Base-by-base conservation (phyloP, 2,329 filamentous ascomycete genomes). In the Diaporthe vexans region DNA sequence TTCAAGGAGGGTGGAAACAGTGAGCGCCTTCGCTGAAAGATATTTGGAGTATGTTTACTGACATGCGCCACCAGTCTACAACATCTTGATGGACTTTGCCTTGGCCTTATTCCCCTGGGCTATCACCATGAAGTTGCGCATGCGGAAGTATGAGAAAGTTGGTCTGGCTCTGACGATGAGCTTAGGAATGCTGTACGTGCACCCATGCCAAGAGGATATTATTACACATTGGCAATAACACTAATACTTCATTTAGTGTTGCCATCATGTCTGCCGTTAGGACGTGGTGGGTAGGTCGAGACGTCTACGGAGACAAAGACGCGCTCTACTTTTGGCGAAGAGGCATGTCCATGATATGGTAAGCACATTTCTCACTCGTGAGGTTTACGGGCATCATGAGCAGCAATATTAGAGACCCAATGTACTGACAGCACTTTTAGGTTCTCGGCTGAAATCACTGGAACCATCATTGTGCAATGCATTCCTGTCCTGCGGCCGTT, bases 391-490 rank as follows among this genome's bases (percentile, higher is more conserved):
- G 15, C 9, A 4, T 26, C 1, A 11, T 19, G 15, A 37, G 11
- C 35, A 1, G 26, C 19, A 24, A 21, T n/a, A 19, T 19, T 13
- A 19, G 10, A 51, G 2, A 46, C n/a, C 7, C 6, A 9, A 37
- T 67, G 2, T 33, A 21, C 54, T 71, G 40, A 71, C 68, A 54
- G 11, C 13, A 7, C n/a, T 9, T 11, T 11, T 26, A 72, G 70
- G 71, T 72, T 72, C 33, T 72, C 71, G n/a, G 58, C 71, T n/a
- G 71, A 72, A 29, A 65, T 72, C 8, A 52, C 46, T 13, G 71
- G 71, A 37, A 72, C 71, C 5, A 72, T 72, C 46, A 72, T 72
- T 35, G 71, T 72, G n/a, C 71, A 72, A 29, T 72, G 71, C 24
- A 59, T 72, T 9, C 71, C 71, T 11, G 61, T 72, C n/a, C 54